A percentile compares a stretch with the other conserved stretches of the same genome.
phyloP scores from a whole-genome alignment of 2,329 filamentous ascomycete genomes.

The Basipetospora chlamydospora region DNA sequence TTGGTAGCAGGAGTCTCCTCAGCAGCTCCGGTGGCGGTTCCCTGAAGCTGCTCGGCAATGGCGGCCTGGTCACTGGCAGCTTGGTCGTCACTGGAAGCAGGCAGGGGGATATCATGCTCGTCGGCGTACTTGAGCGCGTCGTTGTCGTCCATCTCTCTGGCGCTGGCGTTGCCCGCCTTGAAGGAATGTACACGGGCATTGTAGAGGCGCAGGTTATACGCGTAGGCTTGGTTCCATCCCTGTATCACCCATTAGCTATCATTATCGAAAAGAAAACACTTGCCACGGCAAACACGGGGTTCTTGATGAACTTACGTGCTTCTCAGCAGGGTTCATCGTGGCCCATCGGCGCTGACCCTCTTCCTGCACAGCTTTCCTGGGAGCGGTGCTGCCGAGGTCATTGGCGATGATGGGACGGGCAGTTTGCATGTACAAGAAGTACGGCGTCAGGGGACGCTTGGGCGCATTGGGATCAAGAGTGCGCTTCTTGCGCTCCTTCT shows the following conservation, averaged over 20 bases:
- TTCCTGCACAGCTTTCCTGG: constrained; percentile 75
- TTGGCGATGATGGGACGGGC: constrained; percentile 69
- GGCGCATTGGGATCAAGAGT: constrained; percentile 84
- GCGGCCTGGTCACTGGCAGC: constrained; percentile 37
- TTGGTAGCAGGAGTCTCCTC: constrained; percentile 33
- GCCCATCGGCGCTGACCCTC: constrained; percentile 81
- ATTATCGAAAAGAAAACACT: too few relatives aligned
- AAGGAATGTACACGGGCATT: constrained; percentile 51
- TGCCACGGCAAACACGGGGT: not conserved
- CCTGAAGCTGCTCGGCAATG: constrained; percentile 43
- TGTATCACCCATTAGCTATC: constrained; percentile 8
- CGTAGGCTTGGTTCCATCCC: constrained; percentile 52
- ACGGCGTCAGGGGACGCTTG: constrained; percentile 85
- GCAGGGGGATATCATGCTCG: constrained; percentile 37
- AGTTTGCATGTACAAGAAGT: constrained; percentile 87
- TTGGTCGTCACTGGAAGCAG: constrained; percentile 29
- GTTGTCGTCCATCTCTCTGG: constrained; percentile 46
- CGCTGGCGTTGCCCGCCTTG: constrained; percentile 42
- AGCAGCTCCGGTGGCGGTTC: constrained; percentile 24
- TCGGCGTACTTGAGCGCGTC: constrained; percentile 49
- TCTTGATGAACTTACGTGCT: constrained; percentile 24
- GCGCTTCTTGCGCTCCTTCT: constrained; percentile 83
- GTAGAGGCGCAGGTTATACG: constrained; percentile 52
- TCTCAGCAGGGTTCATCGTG: constrained; percentile 59
- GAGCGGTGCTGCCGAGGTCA: constrained; percentile 59